Conservation (phyloP, 2,329 filamentous ascomycete species). For the Madurella mycetomatis region DNA sequence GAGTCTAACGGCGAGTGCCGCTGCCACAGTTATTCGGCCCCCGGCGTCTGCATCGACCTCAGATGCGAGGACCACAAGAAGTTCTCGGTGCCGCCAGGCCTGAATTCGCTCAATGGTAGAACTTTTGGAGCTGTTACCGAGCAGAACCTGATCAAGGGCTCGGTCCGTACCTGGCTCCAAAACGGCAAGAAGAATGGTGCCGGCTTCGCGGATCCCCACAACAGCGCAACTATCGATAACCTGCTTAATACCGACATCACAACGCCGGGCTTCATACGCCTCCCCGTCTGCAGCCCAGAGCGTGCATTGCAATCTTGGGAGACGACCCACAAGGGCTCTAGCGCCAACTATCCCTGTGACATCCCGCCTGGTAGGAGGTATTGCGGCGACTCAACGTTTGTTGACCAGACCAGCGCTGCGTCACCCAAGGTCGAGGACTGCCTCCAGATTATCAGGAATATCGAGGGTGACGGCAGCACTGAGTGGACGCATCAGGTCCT, state of each 20-base stretch:
- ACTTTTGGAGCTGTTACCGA: no score
- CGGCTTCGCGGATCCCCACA: not conserved
- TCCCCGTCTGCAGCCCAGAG: constrained; percentile 37
- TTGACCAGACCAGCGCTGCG: constrained; percentile 31
- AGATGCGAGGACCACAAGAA: no score
- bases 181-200: constrained; percentile 33
- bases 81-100: no score
- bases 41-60: no score
- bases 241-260: constrained; percentile 31
- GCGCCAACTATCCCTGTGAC: constrained; percentile 33
- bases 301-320: constrained; percentile 32
- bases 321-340: constrained; percentile 18
- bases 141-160: no score
- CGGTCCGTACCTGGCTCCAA: constrained; percentile 25
- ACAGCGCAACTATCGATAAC: not conserved
- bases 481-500: no score
- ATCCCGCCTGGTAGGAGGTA: constrained; percentile 24
- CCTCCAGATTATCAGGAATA: constrained; percentile 32
- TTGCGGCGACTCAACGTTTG: constrained; percentile 32
- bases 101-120: no score
- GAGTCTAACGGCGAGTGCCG: no score
- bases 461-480: constrained; percentile 24
- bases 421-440: constrained; percentile 35
- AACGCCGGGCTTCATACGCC: constrained; percentile 33
- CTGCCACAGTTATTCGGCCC: no score